Evolutionary conservation across 306 rosid genomes (phyloP), one percentile per base, ranked within the genome.

Genomic region (Dryas alaskensis): DNA sequence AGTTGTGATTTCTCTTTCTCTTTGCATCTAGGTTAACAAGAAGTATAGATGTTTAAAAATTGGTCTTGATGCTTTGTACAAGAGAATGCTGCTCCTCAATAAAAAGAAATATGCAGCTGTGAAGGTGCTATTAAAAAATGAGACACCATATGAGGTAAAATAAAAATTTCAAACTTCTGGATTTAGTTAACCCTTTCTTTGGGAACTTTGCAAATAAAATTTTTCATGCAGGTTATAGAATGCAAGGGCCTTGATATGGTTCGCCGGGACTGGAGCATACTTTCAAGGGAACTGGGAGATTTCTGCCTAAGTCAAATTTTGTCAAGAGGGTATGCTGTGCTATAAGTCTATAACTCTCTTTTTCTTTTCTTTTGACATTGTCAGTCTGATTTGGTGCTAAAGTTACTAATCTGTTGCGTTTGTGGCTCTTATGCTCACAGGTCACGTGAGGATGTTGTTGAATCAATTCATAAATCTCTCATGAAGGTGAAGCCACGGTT

Each of bases 231-330:
- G 98, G 91, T 89, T 79, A 91, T 88, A 80, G 97, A 91, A 83
- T 91, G 98, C 19, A 94, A 94, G 83, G 98, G 98, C 70, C 98
- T 94, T 82, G 98, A 94, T 81, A 94, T 92, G 86, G 98, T 94
- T 82, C 90, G 98, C 31, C 92, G 93, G 69, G 98, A 94, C 82
- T 94, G 98, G 98, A 91, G 97, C 72, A 82, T 89, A 76, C 80
- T 94, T 81, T 90, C 98, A 45, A 94, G 92, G 93, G 97, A 94
- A 65, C 46, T 85, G 59, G 98, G 98, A 86, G 92, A 94, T 69
- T 94, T 94, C 83, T 94, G 97, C 84, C 84, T 94, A 40, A 81
- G 82, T 80, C 92, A 94, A 81, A 92, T 94, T 83, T 87, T 94
- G 85, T 91, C 97, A 0, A 97, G 95, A 87, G 96, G 98, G 98